Evolutionary conservation across 371 early-diverging fungal genomes (phyloP).

Genomic region (Mortierella sp.): DNA sequence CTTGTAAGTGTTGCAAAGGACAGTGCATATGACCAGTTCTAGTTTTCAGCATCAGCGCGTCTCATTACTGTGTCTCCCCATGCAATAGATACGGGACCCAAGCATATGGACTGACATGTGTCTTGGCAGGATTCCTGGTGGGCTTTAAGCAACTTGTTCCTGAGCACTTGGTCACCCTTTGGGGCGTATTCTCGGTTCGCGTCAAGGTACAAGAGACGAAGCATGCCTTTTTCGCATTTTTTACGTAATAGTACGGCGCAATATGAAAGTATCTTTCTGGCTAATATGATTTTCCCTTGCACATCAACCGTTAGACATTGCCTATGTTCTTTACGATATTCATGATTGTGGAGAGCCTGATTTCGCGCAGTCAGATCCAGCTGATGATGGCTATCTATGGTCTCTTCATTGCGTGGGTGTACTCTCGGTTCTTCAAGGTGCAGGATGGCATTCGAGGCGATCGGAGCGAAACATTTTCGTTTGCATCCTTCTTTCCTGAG

Average conservation of each 20-base stretch:
- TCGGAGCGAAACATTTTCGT: constrained; percentile 84
- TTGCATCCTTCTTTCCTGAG: constrained; percentile 87
- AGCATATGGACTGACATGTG: constrained; percentile 75
- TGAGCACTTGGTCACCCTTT: constrained; percentile 67
- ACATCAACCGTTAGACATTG: constrained; percentile 57
- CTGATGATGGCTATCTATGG: constrained; percentile 72
- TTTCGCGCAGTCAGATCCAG: constrained; percentile 51
- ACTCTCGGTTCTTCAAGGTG: constrained; percentile 80
- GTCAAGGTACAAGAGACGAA: constrained; percentile 51
- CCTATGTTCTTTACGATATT: constrained; percentile 56
- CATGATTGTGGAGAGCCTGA: constrained; percentile 57
- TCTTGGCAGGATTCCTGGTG: constrained; percentile 78
- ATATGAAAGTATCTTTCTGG: too few relatives aligned
- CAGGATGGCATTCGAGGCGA: constrained; percentile 86
- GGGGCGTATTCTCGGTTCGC: constrained; percentile 67
- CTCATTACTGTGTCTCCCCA: too few relatives aligned
- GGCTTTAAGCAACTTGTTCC: constrained; percentile 82
- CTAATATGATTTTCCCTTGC: too few relatives aligned
- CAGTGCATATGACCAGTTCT: not conserved
- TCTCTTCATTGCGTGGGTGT: constrained; percentile 80
- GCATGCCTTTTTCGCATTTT: too few relatives aligned
- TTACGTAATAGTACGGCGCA: too few relatives aligned
- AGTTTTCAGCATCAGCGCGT: too few relatives aligned
- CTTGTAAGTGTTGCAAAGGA: constrained; percentile 60
- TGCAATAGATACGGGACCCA: constrained; percentile 61